Conservation (phyloP, 352 stramenopile species). For the Phytophthora megakarya region DNA sequence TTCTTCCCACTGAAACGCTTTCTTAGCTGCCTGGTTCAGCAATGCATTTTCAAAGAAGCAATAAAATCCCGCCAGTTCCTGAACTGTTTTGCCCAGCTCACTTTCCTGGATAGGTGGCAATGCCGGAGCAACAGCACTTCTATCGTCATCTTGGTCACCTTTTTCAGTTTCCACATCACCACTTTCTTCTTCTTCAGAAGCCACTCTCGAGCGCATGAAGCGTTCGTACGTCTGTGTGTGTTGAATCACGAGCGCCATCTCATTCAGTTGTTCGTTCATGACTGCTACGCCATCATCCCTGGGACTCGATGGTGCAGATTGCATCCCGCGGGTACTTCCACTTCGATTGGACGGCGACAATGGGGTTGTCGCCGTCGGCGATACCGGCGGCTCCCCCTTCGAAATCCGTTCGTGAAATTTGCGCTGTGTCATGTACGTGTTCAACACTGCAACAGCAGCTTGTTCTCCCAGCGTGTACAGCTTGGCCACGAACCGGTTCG, state of each 20-base stretch:
- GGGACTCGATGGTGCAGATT: constrained; percentile 15
- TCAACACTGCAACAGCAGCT: constrained; percentile 56
- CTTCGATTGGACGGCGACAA: constrained; percentile 28
- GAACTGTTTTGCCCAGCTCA: constrained; percentile 79
- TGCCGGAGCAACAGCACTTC: constrained; percentile 8
- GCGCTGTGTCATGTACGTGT: constrained; percentile 76
- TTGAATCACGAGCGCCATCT: constrained; percentile 86
- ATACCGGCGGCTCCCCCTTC: constrained; percentile 18
- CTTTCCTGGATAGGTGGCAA: constrained; percentile 73
- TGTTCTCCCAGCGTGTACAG: constrained; percentile 73
- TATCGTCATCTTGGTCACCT: constrained; percentile 5
- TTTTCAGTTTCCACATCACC: constrained; percentile 8
- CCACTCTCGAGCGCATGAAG: constrained; percentile 80
- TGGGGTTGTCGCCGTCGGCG: constrained; percentile 10
- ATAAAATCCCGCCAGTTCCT: constrained; percentile 86
- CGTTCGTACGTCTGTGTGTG: constrained; percentile 90
- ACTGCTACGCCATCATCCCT: constrained; percentile 65
- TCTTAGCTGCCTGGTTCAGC: constrained; percentile 71
- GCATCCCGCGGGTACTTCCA: constrained; percentile 17
- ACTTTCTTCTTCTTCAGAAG: constrained; percentile 5
- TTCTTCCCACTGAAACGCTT: constrained; percentile 89
- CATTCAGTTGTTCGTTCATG: constrained; percentile 88
- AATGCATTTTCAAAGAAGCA: constrained; percentile 88
- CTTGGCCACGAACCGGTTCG: constrained; percentile 52
- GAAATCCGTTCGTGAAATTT: constrained; percentile 73